Evolutionary conservation across 1,284 basidiomycete species (phyloP).

Genomic region (Apiotrichum domesticum): DNA sequence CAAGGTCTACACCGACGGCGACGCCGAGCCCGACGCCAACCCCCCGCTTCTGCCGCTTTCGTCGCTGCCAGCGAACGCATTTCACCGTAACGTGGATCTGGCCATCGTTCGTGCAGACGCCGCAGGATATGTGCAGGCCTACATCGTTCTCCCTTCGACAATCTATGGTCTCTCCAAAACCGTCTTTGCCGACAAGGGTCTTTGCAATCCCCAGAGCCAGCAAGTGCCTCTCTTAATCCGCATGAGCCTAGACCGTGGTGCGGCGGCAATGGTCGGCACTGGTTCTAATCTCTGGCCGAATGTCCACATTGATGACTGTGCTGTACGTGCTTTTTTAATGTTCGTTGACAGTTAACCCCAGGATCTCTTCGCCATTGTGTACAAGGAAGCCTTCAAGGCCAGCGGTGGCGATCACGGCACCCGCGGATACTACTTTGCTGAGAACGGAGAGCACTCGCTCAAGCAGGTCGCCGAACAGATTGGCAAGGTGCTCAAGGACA

Average conservation of each 20-base stretch:
- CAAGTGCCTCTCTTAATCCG: slow-evolving; percentile 40
- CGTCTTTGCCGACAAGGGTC: slow-evolving; percentile 31
- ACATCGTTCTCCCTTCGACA: slow-evolving; percentile 46
- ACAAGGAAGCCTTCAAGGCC: slow-evolving; percentile 19
- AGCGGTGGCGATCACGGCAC: slow-evolving; percentile 34
- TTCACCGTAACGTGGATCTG: slow-evolving; percentile 37
- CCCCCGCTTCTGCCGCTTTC: slow-evolving; percentile 39
- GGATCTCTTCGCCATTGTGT: slow-evolving; percentile 33
- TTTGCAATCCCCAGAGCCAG: slow-evolving; percentile 35
- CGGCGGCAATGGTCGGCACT: slow-evolving; percentile 40
- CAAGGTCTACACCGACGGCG: slow-evolving; percentile 37
- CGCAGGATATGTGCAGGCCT: slow-evolving; percentile 35
- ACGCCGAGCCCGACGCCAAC: slow-evolving; percentile 20
- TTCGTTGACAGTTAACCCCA: background rate
- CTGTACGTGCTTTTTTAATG: slow-evolving; percentile 2
- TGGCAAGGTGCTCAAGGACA: slow-evolving; percentile 25
- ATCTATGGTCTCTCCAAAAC: slow-evolving; percentile 44
- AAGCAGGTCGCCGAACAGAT: slow-evolving; percentile 32
- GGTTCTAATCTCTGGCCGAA: slow-evolving; percentile 31
- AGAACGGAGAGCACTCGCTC: slow-evolving; percentile 41
- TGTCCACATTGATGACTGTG: slow-evolving; percentile 20
- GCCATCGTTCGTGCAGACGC: slow-evolving; percentile 41
- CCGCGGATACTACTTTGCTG: slow-evolving; percentile 44
- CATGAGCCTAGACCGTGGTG: slow-evolving; percentile 37
- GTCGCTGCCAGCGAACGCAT: slow-evolving; percentile 21